These are phyloP conservation scores for Microstegium vimineum DNA, from an alignment of 176 grass and related monocot genomes.

Conservation along the genomic window DNA sequence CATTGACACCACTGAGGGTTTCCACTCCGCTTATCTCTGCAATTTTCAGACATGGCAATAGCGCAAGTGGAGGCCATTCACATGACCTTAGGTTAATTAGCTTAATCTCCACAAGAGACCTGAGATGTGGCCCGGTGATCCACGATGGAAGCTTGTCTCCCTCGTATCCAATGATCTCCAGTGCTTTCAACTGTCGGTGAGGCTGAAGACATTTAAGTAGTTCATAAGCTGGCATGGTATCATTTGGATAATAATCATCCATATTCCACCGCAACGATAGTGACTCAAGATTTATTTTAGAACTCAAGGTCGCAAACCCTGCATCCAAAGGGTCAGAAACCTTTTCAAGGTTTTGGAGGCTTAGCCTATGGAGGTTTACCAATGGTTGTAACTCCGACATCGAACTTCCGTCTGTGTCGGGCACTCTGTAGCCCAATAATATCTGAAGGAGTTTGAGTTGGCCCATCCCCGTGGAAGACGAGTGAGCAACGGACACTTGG, in stretches of 20 bases:
- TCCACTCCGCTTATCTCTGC: constrained; percentile 8
- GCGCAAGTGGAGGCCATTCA: neutral
- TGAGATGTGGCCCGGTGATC: neutral
- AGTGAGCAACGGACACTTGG: neutral
- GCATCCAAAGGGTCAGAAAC: neutral
- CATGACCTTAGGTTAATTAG: neutral
- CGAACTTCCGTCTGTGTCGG: neutral
- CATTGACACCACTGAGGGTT: neutral
- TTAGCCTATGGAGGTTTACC: neutral
- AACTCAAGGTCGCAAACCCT: neutral
- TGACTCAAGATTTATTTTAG: neutral
- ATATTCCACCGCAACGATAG: neutral
- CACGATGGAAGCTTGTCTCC: neutral
- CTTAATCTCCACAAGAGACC: neutral
- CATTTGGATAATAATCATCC: neutral
- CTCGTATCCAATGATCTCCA: constrained; percentile 14
- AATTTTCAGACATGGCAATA: neutral
- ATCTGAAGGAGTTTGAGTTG: neutral
- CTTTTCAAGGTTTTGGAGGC: neutral
- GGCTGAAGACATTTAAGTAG: constrained; percentile 5
- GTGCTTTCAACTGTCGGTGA: neutral
- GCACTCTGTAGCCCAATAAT: neutral
- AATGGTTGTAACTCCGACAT: neutral
- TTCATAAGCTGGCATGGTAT: neutral
- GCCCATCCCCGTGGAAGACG: neutral